Conservation (phyloP, 192 early-diverging fungal genomes). For the Backusella luteola region DNA sequence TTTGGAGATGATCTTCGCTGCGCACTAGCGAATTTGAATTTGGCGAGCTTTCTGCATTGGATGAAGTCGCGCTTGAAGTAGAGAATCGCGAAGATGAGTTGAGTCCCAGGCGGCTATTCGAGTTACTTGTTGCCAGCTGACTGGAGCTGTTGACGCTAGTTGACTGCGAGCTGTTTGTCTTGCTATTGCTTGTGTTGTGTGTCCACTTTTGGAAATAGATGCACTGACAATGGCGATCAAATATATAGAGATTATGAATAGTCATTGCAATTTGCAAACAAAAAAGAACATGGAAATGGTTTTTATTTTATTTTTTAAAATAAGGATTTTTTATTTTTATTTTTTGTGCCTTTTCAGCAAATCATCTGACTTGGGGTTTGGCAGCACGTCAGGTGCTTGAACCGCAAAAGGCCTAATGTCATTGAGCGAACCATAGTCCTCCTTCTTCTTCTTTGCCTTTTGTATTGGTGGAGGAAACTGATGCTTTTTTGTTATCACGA, state of each 20-base stretch:
- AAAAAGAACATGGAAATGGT: not conserved
- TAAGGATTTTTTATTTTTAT: not conserved
- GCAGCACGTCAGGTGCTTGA: not conserved
- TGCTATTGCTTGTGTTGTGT: constrained; percentile 39
- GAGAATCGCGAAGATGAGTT: constrained; percentile 46
- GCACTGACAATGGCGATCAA: constrained; percentile 90
- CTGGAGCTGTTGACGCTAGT: constrained; percentile 36
- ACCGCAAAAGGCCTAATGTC: not conserved
- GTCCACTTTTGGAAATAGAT: constrained; percentile 85
- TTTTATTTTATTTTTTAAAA: not conserved
- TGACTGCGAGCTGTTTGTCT: not conserved
- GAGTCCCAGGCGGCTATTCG: constrained; percentile 34
- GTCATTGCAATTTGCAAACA: constrained; percentile 17
- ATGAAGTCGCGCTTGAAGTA: constrained; percentile 26
- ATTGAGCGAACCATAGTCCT: not conserved
- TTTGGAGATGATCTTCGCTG: constrained; percentile 21
- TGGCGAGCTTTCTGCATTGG: constrained; percentile 22
- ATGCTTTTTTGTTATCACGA: not conserved
- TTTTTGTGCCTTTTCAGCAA: not conserved
- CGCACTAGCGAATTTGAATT: constrained; percentile 24
- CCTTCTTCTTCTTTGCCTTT: not conserved
- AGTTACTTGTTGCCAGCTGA: constrained; percentile 20
- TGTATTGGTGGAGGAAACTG: not conserved
- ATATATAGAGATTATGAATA: constrained; percentile 89
- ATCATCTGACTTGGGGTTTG: not conserved